Percentiles rank a stretch among this genome's conserved stretches.
Conservation (phyloP, 352 stramenopile species). For the Thalassiosira mediterranea region DNA sequence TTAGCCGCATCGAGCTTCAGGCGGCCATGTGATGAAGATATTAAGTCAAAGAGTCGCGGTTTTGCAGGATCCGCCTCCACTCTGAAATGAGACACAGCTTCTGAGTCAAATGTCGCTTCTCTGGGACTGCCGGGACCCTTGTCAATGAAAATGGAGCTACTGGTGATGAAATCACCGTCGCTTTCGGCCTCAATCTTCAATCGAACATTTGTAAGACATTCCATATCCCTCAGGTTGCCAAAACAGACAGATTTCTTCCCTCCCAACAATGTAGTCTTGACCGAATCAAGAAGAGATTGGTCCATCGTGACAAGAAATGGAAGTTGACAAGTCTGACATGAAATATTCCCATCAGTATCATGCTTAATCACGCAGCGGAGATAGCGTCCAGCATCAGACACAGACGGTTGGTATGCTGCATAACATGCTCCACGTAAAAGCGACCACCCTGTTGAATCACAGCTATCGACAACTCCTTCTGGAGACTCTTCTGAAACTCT, state of each 20-base stretch:
- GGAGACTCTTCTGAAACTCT: slow-evolving; percentile 15
- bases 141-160: slow-evolving; percentile 48
- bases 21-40: slow-evolving; percentile 39
- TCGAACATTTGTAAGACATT: slow-evolving; percentile 12
- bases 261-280: slow-evolving; percentile 29
- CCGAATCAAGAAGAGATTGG: slow-evolving; percentile 28
- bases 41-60: slow-evolving; percentile 58
- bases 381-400: slow-evolving; percentile 57
- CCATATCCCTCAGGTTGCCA: slow-evolving; percentile 19
- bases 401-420: slow-evolving; percentile 68
- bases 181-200: slow-evolving; percentile 43
- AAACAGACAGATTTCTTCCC: slow-evolving; percentile 33
- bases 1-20: slow-evolving; percentile 66
- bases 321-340: slow-evolving; percentile 18
- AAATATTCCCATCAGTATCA: slow-evolving; percentile 19
- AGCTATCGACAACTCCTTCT: slow-evolving; percentile 8
- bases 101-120: slow-evolving; percentile 20
- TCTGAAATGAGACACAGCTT: slow-evolving; percentile 18
- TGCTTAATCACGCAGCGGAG: slow-evolving; percentile 63
- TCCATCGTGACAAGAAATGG: slow-evolving; percentile 33
- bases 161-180: slow-evolving; percentile 39
- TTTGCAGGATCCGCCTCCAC: slow-evolving; percentile 35
- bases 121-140: slow-evolving; percentile 36
- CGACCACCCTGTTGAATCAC: slow-evolving; percentile 47
- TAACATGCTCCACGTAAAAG: slow-evolving; percentile 55